Base-by-base conservation (phyloP, 805 yeast species). In the Wickerhamiella cacticola region DNA sequence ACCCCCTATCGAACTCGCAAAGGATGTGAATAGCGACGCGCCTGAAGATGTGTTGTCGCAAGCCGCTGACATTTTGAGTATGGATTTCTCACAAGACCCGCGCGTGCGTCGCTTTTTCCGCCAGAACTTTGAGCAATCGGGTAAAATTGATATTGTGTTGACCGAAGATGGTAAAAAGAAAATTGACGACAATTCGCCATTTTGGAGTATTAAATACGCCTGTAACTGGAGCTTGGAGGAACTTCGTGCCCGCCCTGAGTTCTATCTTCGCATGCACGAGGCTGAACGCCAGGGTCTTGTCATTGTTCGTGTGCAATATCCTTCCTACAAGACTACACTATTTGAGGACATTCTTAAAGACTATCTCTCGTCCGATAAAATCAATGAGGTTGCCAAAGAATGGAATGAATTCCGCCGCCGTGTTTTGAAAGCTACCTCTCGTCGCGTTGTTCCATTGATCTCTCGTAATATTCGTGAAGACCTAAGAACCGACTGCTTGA, bases 141-240 rank as follows among this genome's bases (percentile, higher is more conserved):
- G 92, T 8, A 71, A 73, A 13, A 73, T 88, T 23, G 81, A 81
- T 61, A 79, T 88, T 9, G 75, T 75, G 13, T 68, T 87, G 41
- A 87, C 97, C 0, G 94, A 87, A 52, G 87, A 86, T 60, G 94
- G 94, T 54, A 73, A 72, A 56, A 70, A 76, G 28, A 79, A 80
- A 55, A 89, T 92, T 50, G 92, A 81, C 55, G 79, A 75, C 46
- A 80, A 79, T 55, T 80, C 88, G 47, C 82, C 87, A 1, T 88
- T 79, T 58, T 86, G 83, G 50, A 95, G 86, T 59, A 80, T 92
- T 67, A 92, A 92, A 61, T 92, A 92, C 64, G 94, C 96, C 19
- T 73, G 78, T 49, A 83, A 86, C 64, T 75, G 92, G 60, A 72
- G 83, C 1, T 79, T 88, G 13, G 73, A 74, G n/a, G 86, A 86